Base-by-base conservation (phyloP, 179 eudicot species). In the Nepenthes alata region DNA sequence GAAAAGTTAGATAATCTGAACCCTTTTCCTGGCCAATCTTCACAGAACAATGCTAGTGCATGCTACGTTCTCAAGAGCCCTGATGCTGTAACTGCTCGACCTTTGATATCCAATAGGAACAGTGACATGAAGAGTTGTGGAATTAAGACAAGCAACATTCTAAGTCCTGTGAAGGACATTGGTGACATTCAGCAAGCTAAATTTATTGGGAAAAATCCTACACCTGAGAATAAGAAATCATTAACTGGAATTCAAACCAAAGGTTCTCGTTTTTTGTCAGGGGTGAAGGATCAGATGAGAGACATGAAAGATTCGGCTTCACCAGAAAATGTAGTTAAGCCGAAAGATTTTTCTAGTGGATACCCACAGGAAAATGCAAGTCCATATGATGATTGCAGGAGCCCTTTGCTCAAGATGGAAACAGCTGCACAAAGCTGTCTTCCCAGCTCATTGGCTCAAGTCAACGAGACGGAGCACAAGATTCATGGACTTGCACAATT, bases 111-210 rank as follows among this genome's bases (percentile, higher is more conserved):
- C 15, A 61, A 71, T 64, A 61, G 70, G 47, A 73, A 71, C 51
- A 83, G 67, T 66, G 73, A 57, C 62, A 83, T 70, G 60, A 68
- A 67, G 74, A 72, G 73, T 68, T 70, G 51, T 58, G 76, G 70
- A 68, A 61, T 59, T 59, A 78, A 79, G 72, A 62, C 70, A 59
- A 55, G 35, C 34, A 76, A 72, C 50, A 37, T 35, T 55, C 45
- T 44, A 58, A 56, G 50, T 67, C 72, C 69, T 55, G 58, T 49
- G 25, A 57, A 44, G 41, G 69, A 59, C 47, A 48, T 59, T 53
- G 76, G 67, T 68, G 70, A 74, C 72, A 67, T 60, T 75, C 65
- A 55, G 67, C 69, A 38, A 35, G 65, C 63, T 63, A 59, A 58
- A 34, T 57, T 63, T 39, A 72, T 37, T 60, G 71, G 70, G 44